Evolutionary conservation across 164 flowering plant genomes (phyloP), one percentile per base, ranked within the genome.

Genomic region (Platanus orientalis): DNA sequence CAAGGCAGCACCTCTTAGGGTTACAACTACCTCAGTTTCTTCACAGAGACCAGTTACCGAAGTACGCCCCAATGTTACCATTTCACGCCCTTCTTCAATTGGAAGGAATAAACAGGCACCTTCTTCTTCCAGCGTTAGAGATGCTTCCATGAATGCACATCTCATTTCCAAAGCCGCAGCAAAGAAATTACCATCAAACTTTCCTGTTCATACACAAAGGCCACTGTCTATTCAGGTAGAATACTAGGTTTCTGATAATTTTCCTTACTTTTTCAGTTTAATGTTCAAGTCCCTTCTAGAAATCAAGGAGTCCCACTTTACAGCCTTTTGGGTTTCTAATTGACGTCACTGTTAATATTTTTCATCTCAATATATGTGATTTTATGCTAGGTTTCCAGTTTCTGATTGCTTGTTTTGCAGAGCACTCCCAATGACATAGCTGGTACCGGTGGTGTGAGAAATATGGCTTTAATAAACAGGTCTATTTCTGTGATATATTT

Each of bases 141-240:
- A 59, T 39, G 26, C 13, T 20, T 4, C 47, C 10, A 30, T 9
- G 19, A 10, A 10, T 34, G 27, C 21, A 12, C 26, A 59, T 44
- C 39, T 29, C 19, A 42, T 25, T 42, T 59, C 62, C 12, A 42
- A 59, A 59, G 14, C 36, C 51, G 24, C 51, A 24, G 44, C 24
- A 10, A 42, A 49, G 17, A 24, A 24, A 24, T 12, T 16, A 10
- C 39, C 39, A 34, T 34, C 39, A 6, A 14, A 20, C 20, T 39
- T 9, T 2, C 4, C 61, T 2, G 48, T 21, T 58, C 61, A 58
- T n/a, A 14, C 19, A 34, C 36, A 58, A 39, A 24, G 49, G n/a
- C 21, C 13, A 7, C 20, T 47, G 6, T 36, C 5, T 23, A 4
- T 13, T 11, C 61, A 58, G 61, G 61, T 39, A 34, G 61, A 58